Evolutionary conservation across 2,329 filamentous ascomycete genomes (phyloP).

Genomic region (Claviceps purpurea): DNA sequence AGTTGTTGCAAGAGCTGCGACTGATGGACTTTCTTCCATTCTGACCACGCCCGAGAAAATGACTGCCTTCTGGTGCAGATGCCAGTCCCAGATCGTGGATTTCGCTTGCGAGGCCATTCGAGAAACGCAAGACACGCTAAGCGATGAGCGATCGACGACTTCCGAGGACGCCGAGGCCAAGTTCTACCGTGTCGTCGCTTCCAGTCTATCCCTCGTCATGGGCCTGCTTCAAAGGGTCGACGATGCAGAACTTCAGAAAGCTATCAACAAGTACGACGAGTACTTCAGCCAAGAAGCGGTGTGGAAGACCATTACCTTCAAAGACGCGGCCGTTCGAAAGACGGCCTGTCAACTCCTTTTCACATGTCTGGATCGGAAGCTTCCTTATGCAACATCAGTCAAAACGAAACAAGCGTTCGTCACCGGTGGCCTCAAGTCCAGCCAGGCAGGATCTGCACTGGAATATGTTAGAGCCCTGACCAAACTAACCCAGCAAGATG

Average conservation of each 20-base stretch:
- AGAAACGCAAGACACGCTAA: slow-evolving; percentile 71
- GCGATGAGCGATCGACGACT: slow-evolving; percentile 76
- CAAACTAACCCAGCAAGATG: slow-evolving; percentile 48
- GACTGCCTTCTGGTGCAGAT: slow-evolving; percentile 63
- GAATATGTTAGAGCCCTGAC: slow-evolving; percentile 57
- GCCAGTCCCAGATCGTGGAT: slow-evolving; percentile 66
- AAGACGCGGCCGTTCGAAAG: slow-evolving; percentile 40
- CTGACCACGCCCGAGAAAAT: slow-evolving; percentile 72
- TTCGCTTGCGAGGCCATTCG: slow-evolving; percentile 69
- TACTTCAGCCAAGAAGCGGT: slow-evolving; percentile 54
- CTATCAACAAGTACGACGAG: slow-evolving; percentile 46
- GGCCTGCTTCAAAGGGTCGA: slow-evolving; percentile 35
- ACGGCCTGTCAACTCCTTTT: slow-evolving; percentile 38
- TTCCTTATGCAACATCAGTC: slow-evolving; percentile 35
- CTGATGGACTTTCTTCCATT: slow-evolving; percentile 61
- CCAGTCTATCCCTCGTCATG: slow-evolving; percentile 40
- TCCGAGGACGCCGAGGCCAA: slow-evolving; percentile 77
- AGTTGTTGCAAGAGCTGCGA: slow-evolving; percentile 60
- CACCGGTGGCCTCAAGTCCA: slow-evolving; percentile 56
- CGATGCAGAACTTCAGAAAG: slow-evolving; percentile 42
- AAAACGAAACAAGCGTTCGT: slow-evolving; percentile 49
- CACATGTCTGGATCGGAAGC: slow-evolving; percentile 32
- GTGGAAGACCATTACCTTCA: slow-evolving; percentile 53
- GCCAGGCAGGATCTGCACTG: slow-evolving; percentile 60
- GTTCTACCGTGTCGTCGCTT: slow-evolving; percentile 59